Conservation (phyloP, 2,329 filamentous ascomycete species). For the Akanthomyces uredinophilus region DNA sequence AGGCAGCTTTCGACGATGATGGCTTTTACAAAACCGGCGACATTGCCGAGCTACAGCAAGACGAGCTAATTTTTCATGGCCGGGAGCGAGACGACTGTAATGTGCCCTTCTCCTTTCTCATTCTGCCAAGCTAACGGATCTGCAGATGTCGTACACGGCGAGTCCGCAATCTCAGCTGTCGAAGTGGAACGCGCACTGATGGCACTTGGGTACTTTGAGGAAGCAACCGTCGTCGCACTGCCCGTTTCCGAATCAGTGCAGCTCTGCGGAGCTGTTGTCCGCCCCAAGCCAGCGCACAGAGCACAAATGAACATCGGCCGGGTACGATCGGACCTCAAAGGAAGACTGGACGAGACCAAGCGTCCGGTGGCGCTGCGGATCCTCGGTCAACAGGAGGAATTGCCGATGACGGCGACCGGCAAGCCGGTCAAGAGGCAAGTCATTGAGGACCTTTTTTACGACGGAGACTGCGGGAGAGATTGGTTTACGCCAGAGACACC, state of each 20-base stretch:
- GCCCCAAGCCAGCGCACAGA: slow-evolving; percentile 4
- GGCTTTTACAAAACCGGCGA: slow-evolving; percentile 5
- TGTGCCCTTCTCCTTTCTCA: neutral
- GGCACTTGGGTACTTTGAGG: slow-evolving; percentile 19
- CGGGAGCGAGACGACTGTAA: slow-evolving; percentile 19
- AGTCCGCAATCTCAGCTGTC: slow-evolving; percentile 16
- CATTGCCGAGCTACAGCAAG: neutral
- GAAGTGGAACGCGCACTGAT: slow-evolving; percentile 18
- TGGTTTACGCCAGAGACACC: neutral
- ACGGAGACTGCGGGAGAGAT: slow-evolving; percentile 1
- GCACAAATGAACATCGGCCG: slow-evolving; percentile 8
- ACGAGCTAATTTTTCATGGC: slow-evolving; percentile 17
- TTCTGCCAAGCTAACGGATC: neutral
- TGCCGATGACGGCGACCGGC: slow-evolving; percentile 17
- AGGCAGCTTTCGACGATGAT: neutral
- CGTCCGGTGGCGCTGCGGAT: slow-evolving; percentile 18
- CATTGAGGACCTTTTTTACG: slow-evolving; percentile 17
- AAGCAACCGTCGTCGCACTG: slow-evolving; percentile 19
- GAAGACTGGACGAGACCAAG: slow-evolving; percentile 17
- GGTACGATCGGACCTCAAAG: slow-evolving; percentile 17
- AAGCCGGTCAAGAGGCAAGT: slow-evolving; percentile 18
- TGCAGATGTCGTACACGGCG: slow-evolving; percentile 14
- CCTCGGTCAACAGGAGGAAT: slow-evolving; percentile 16
- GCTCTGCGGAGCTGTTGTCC: slow-evolving; percentile 20
- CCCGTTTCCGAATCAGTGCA: slow-evolving; percentile 19